Evolutionary conservation across 2,329 filamentous ascomycete species (phyloP), one percentile per base, ranked within the genome.

Genomic region (Myriangium duriaei): DNA sequence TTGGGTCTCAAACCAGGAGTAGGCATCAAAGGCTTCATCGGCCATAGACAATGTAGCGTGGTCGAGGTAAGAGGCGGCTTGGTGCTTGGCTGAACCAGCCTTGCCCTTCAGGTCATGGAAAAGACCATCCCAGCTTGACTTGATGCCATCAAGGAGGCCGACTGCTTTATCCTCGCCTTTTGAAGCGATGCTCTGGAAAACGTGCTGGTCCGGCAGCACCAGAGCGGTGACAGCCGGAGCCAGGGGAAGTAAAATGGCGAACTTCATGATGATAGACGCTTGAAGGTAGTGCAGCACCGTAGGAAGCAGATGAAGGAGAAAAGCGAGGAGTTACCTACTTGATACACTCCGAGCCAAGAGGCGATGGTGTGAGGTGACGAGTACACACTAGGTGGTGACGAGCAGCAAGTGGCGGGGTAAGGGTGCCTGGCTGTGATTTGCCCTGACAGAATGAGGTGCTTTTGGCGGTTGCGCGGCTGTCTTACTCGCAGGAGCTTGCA

Each of bases 161-260:
- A 41, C 45, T 18, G 41, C 47, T 30, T 54, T 47, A 33, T 62
- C 35, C 28, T 30, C 16, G 48, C 41, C 55, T 49, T 44, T 64
- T 56, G 34, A 63, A 30, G 56, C 46, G 32, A 68, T 43, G 28
- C 64, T 53, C 30, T 59, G 56, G 42, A 69, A 60, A 13, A 69
- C 56, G 39, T 66, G 50, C 45, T 69, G 60, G 33, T 70, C 61
- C 11, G 69, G 68, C 34, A 75, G 57, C 42, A 74, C 67, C 37
- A 74, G 63, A 16, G 69, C 69, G 37, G 67, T 57, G 44, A 62
- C 56, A 34, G 69, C 45, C 18, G 67, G 65, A 47, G 65, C 63
- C 34, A 72, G 55, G 40, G 68, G 64, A 43, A 73, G 50, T 31
- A 72, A 46, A 33, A 57, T 56, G 36, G 56, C 54, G 50, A 69